These are phyloP conservation scores for Diaporthe citri DNA, from an alignment of 2,329 filamentous ascomycete genomes.

Conservation along the genomic window DNA sequence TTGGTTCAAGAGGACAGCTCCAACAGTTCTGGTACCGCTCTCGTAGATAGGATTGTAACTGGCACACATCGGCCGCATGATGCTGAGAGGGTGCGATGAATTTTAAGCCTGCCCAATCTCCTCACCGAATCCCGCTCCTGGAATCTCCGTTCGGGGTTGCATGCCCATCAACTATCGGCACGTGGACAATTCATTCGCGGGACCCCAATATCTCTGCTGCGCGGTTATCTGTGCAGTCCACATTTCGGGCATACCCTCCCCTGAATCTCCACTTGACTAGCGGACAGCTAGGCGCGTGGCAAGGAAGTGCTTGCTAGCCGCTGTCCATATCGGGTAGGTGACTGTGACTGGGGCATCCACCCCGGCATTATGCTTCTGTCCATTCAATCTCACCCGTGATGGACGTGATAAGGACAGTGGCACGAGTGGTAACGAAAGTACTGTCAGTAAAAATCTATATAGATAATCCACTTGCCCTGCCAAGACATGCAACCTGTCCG, in stretches of 20 bases:
- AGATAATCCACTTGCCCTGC: neutral
- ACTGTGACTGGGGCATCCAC: slow-evolving; percentile 8
- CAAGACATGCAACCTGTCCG: slow-evolving; percentile 9
- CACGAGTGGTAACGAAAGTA: neutral
- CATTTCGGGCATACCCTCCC: neutral
- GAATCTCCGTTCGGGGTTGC: neutral
- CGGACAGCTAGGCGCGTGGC: neutral
- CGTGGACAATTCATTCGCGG: slow-evolving; percentile 11
- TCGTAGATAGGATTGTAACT: neutral
- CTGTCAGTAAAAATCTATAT: neutral
- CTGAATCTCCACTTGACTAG: slow-evolving; percentile 11
- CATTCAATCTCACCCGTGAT: slow-evolving; percentile 4
- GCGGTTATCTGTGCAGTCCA: slow-evolving; percentile 9
- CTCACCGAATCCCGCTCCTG: neutral
- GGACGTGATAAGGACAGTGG: neutral
- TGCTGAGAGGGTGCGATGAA: neutral
- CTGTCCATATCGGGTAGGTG: slow-evolving; percentile 13
- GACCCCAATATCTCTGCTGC: slow-evolving; percentile 20
- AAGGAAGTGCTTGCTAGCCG: slow-evolving; percentile 2
- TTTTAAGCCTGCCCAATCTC: neutral
- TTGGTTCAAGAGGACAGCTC: too few species aligned
- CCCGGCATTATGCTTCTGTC: neutral
- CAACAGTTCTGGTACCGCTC: neutral
- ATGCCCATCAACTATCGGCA: neutral
- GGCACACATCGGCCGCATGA: neutral